These are phyloP conservation scores for Volvox carteri DNA, from an alignment of 163 green algal genomes.

Conservation along the genomic window DNA sequence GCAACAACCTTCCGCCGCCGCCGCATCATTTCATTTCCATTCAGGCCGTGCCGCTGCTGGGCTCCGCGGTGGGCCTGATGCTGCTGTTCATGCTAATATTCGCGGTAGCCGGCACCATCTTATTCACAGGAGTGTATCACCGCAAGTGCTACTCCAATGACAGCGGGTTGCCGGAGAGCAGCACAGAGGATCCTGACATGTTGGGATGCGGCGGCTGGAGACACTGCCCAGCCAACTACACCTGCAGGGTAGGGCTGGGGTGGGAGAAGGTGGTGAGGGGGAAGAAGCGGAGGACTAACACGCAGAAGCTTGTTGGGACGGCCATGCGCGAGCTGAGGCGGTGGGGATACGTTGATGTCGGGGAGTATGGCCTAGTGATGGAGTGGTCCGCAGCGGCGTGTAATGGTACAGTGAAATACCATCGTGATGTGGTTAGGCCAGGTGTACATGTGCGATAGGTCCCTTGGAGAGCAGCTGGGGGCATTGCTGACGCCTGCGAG, in stretches of 20 bases:
- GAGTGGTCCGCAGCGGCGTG: too few relatives aligned
- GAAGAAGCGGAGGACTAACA: too few relatives aligned
- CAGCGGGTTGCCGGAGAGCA: slow-evolving; percentile 45
- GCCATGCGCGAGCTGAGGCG: too few relatives aligned
- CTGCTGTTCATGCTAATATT: slow-evolving; percentile 87
- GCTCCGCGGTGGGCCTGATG: slow-evolving; percentile 76
- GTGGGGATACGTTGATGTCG: too few relatives aligned
- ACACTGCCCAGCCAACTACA: slow-evolving; percentile 71
- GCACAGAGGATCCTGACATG: slow-evolving; percentile 64
- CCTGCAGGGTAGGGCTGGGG: slow-evolving; percentile 67
- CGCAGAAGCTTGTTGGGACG: too few relatives aligned
- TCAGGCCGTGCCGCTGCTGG: slow-evolving; percentile 83
- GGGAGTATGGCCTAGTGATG: background rate
- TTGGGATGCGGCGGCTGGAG: slow-evolving; percentile 75
- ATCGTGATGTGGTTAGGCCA: too few relatives aligned
- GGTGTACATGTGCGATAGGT: too few relatives aligned
- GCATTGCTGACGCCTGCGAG: too few relatives aligned
- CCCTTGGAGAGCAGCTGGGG: too few relatives aligned
- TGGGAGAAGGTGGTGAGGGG: too few relatives aligned
- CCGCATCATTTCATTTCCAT: too few relatives aligned
- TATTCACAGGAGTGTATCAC: slow-evolving; percentile 76
- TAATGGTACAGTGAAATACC: too few relatives aligned
- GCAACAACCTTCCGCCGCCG: background rate
- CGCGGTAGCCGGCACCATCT: slow-evolving; percentile 75
- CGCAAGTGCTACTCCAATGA: slow-evolving; percentile 61